phyloP scores from a whole-genome alignment of 1,284 basidiomycete genomes.

The Testicularia cyperi region DNA sequence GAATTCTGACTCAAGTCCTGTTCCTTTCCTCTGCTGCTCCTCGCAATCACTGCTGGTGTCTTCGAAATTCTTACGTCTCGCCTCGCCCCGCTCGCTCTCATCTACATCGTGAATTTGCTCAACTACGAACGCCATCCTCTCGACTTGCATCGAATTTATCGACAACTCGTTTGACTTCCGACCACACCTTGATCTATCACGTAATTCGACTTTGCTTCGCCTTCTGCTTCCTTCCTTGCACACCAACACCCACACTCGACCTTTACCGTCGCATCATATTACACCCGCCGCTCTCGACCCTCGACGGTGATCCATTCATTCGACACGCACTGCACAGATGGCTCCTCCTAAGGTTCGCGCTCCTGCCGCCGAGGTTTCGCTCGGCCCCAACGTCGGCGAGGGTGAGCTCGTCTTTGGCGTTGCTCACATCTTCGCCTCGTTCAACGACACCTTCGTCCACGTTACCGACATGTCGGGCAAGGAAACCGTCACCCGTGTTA shows the following conservation, averaged over 20 bases:
- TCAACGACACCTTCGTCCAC: constrained; percentile 99
- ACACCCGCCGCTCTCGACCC: neutral
- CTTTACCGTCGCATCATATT: no score
- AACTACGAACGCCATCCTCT: no score
- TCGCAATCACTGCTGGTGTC: no score
- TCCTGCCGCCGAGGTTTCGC: constrained; percentile 53
- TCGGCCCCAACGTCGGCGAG: constrained; percentile 60
- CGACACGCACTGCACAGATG: constrained; percentile 40
- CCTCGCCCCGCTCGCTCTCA: no score
- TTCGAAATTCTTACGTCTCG: no score
- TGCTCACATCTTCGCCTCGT: constrained; percentile 63
- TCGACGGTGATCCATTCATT: neutral
- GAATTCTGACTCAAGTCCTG: no score
- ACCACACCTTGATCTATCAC: no score
- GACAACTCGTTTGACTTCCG: no score
- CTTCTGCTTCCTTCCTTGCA: neutral
- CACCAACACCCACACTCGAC: neutral
- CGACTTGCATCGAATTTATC: neutral
- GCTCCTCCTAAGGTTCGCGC: constrained; percentile 56
- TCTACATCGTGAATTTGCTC: no score
- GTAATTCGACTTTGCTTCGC: neutral
- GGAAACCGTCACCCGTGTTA: constrained; percentile 98
- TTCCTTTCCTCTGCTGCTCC: no score
- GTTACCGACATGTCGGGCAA: constrained; percentile 97
- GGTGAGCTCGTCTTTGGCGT: constrained; percentile 60